These are phyloP conservation scores for Ophiostoma australiae DNA, from an alignment of 2,329 filamentous ascomycete genomes.

Conservation along the genomic window DNA sequence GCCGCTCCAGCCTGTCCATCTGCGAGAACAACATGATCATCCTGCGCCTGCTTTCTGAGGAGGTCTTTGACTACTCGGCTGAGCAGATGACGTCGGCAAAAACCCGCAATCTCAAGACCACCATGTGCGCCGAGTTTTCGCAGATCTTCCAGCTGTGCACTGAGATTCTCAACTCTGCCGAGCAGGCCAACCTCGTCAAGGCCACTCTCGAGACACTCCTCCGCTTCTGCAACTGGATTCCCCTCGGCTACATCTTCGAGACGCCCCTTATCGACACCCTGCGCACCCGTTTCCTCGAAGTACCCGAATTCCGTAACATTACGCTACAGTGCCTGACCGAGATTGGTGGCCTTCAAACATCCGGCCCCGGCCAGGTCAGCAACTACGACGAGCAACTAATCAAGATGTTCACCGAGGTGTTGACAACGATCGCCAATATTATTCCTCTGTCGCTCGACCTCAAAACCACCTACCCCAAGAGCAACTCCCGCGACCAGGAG, in stretches of 20 bases:
- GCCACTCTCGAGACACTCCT: constrained; percentile 94
- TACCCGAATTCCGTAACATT: constrained; percentile 92
- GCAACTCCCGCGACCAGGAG: constrained; percentile 90
- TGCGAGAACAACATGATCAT: constrained; percentile 99
- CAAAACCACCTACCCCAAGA: constrained; percentile 83
- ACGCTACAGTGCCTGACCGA: constrained; percentile 96
- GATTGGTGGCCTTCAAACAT: constrained; percentile 89
- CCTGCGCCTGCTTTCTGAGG: constrained; percentile 87
- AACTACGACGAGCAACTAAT: constrained; percentile 93
- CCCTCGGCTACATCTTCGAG: constrained; percentile 97
- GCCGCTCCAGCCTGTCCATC: constrained; percentile 89
- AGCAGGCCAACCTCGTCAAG: constrained; percentile 79
- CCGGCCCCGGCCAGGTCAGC: constrained; percentile 58
- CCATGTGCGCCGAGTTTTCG: constrained; percentile 98
- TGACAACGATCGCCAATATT: constrained; percentile 87
- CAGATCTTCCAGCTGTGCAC: constrained; percentile 97
- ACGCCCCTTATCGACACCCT: constrained; percentile 93
- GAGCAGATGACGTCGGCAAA: constrained; percentile 99
- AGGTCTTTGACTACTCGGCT: constrained; percentile 97
- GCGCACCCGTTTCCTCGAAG: constrained; percentile 84
- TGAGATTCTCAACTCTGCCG: constrained; percentile 86
- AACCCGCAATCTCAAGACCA: constrained; percentile 92
- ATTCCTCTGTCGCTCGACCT: constrained; percentile 87
- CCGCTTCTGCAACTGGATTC: constrained; percentile 98
- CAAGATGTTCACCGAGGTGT: constrained; percentile 95